Conservation (phyloP, 1,284 basidiomycete genomes). For the Puccinia novopanici region DNA sequence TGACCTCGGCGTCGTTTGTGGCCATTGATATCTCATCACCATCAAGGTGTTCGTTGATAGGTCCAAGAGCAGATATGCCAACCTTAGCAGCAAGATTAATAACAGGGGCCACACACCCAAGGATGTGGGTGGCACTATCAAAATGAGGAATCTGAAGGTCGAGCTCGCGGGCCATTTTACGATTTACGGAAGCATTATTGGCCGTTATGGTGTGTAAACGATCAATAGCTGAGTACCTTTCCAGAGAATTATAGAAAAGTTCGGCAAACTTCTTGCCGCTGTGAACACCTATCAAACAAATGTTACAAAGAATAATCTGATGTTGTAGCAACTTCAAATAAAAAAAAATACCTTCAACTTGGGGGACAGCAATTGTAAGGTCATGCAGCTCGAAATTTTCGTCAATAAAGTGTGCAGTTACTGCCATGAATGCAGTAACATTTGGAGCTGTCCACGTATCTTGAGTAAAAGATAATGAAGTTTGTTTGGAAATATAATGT, state of each 20-base stretch:
- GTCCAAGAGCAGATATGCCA: background rate
- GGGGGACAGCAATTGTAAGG: too few relatives aligned
- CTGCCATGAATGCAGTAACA: background rate
- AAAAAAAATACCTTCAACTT: background rate
- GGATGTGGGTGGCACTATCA: background rate
- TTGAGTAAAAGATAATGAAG: background rate
- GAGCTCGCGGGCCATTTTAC: background rate
- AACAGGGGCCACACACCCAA: background rate
- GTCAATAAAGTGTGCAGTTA: background rate
- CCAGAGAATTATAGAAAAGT: background rate
- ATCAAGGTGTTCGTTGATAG: background rate
- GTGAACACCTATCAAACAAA: background rate
- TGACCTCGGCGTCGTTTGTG: background rate
- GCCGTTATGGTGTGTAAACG: conserved; percentile 5
- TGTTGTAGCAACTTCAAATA: background rate
- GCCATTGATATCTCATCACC: background rate
- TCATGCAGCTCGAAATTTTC: too few relatives aligned
- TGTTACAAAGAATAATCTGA: background rate
- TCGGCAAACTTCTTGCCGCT: conserved; percentile 3
- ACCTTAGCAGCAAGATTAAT: conserved; percentile 3
- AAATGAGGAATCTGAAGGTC: background rate
- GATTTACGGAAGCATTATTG: background rate
- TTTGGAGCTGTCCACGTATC: background rate
- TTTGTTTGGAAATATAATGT: background rate
- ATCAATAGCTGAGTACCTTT: background rate